Evolutionary conservation across 179 eudicot species (phyloP).

Genomic region (Silene vulgaris): DNA sequence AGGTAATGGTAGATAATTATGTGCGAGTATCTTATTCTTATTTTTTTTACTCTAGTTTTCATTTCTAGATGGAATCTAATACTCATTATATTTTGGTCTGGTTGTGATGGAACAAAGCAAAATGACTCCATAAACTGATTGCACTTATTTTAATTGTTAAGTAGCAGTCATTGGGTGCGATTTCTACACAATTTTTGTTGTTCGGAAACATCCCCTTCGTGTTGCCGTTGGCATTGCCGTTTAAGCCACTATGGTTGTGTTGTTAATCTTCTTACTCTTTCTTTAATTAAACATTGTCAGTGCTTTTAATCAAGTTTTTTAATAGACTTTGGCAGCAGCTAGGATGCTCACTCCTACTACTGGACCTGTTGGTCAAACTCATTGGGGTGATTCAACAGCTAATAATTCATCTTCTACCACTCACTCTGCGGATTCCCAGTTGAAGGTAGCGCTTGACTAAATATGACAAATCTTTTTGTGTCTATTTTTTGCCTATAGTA

Average conservation of each 20-base stretch:
- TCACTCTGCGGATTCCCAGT: conserved; percentile 80
- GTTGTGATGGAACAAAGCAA: background rate
- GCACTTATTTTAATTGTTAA: background rate
- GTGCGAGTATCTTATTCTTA: background rate
- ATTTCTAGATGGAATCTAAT: background rate
- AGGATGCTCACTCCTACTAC: conserved; percentile 94
- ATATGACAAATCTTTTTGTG: background rate
- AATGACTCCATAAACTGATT: background rate
- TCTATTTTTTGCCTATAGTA: background rate
- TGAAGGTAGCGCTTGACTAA: conserved; percentile 50
- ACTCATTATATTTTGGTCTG: background rate
- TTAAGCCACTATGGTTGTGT: too few relatives aligned
- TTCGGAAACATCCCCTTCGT: too few relatives aligned
- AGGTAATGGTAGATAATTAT: conserved; percentile 42
- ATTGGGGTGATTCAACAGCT: conserved; percentile 85
- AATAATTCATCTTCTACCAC: conserved; percentile 69
- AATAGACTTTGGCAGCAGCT: conserved; percentile 95
- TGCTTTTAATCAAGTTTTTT: background rate
- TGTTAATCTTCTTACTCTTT: background rate
- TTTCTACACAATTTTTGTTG: background rate
- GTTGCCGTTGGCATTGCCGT: too few relatives aligned
- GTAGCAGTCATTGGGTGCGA: background rate
- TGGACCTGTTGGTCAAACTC: conserved; percentile 79
- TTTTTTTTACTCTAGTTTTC: background rate
- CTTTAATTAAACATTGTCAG: background rate